Conservation (phyloP, 192 early-diverging fungal species). For the Allomyces arbusculus region DNA sequence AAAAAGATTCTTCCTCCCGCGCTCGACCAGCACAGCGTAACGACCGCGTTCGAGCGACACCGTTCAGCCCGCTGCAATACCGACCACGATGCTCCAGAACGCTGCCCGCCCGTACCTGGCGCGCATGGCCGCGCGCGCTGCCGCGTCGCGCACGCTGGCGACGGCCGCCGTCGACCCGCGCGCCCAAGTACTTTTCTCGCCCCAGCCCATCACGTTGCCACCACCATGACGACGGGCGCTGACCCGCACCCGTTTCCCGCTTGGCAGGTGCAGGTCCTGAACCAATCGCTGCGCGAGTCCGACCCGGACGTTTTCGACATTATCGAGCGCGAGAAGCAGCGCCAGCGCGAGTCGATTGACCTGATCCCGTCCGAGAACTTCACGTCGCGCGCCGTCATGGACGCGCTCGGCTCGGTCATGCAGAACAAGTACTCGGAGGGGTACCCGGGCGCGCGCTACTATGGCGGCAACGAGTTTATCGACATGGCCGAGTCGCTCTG, state of each 20-base stretch:
- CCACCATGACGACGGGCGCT: no score
- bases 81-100: no score
- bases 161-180: no score
- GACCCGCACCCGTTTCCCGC: neutral
- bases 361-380: slow-evolving; percentile 99
- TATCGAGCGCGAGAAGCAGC: slow-evolving; percentile 82
- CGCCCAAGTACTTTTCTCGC: no score
- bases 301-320: slow-evolving; percentile 88
- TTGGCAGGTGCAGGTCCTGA: slow-evolving; percentile 22
- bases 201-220: no score
- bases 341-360: slow-evolving; percentile 79
- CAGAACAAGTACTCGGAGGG: slow-evolving; percentile 99
- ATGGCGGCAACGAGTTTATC: slow-evolving; percentile 97
- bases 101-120: no score
- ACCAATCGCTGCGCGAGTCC: slow-evolving; percentile 44
- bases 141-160: no score
- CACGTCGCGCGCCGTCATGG: slow-evolving; percentile 87
- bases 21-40: no score
- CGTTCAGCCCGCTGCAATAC: no score
- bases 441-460: slow-evolving; percentile 91
- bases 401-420: slow-evolving; percentile 89
- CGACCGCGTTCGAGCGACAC: no score
- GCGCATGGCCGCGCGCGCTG: no score
- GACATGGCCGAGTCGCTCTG: slow-evolving; percentile 85
- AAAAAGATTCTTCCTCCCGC: no score